Base-by-base conservation (phyloP, 129 eudicot genomes). In the Tanacetum coccineum region DNA sequence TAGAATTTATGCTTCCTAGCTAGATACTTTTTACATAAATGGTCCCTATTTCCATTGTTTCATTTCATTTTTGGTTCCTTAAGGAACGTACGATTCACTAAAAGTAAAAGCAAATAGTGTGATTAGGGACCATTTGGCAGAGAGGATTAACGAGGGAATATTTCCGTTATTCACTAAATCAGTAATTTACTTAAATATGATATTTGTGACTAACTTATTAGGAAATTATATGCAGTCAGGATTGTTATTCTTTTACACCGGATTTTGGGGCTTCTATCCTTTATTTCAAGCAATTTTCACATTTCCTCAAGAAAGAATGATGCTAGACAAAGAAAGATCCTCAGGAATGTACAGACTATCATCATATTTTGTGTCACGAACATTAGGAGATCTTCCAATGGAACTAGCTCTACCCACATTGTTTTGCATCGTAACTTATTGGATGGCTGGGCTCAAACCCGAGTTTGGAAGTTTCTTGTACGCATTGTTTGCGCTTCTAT, bases 331-430 rank as follows among this genome's bases (percentile, higher is more conserved):
- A 48, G 98, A 92, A 61, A 68, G 98, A 54, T 66, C 85, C 2
- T 87, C 96, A 0, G 98, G 96, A n/a, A 92, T 85, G 96, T 92
- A 92, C 76, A 81, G 78, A 28, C 91, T 92, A 40, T 87, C 96
- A 4, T 80, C 98, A 0, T 92, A 79, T 62, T 92, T 85, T 79
- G 68, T 88, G 70, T 83, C 98, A 45, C 51, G 84, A 22, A 82
- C 82, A 7, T 19, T 80, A 0, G 90, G 87, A 3, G 95, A 88
- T 66, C 95, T 88, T 9, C 98, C 98, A 10, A 81, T 85, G 85
- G 91, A 81, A 73, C 71, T 92, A n/a, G 81, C 85, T 62, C 87
- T 92, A 2, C 98, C 98, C 48, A 81, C 89, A 2, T 47, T 74
- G 12, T 92, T 72, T 47, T 50, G 80, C 64, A 53, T 68, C 79